Evolutionary conservation across 2,329 filamentous ascomycete genomes (phyloP).

Genomic region (Cladosporium halotolerans): DNA sequence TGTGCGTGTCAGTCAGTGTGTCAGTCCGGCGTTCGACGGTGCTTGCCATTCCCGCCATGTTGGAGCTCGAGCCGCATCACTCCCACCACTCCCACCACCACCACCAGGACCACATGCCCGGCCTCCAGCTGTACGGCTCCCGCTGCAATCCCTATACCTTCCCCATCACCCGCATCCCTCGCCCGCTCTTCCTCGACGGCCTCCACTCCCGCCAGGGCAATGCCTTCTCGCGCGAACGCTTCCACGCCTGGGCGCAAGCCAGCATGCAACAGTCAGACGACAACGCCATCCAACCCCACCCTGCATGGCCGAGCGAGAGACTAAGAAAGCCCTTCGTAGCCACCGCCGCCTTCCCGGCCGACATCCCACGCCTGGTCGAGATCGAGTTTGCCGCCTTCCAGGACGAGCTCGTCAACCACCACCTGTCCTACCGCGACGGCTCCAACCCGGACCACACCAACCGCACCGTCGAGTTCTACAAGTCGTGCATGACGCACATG

Average conservation of each 20-base stretch:
- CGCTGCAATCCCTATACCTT: constrained; percentile 9
- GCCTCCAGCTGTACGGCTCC: constrained; percentile 7
- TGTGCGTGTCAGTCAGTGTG: too few relatives aligned
- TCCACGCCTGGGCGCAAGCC: constrained; percentile 1
- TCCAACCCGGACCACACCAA: constrained; percentile 24
- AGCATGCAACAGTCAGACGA: background rate
- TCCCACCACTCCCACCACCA: background rate
- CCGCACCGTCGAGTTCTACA: constrained; percentile 21
- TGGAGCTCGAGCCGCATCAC: background rate
- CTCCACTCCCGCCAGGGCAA: background rate
- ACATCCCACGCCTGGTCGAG: constrained; percentile 29
- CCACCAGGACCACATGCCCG: constrained; percentile 9
- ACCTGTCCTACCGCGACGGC: constrained; percentile 27
- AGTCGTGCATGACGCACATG: constrained; percentile 10
- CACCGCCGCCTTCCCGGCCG: constrained; percentile 19
- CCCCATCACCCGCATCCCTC: constrained; percentile 1
- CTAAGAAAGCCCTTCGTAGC: constrained; percentile 16
- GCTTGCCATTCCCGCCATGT: background rate
- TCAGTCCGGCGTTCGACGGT: constrained; percentile 2
- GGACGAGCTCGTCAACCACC: constrained; percentile 28
- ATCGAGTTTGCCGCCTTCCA: constrained; percentile 38
- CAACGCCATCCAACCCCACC: background rate
- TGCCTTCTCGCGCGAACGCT: background rate
- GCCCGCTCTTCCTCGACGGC: constrained; percentile 2
- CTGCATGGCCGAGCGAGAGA: background rate